phyloP scores from a whole-genome alignment of 352 stramenopile species.

The Phytopythium oedochilum region DNA sequence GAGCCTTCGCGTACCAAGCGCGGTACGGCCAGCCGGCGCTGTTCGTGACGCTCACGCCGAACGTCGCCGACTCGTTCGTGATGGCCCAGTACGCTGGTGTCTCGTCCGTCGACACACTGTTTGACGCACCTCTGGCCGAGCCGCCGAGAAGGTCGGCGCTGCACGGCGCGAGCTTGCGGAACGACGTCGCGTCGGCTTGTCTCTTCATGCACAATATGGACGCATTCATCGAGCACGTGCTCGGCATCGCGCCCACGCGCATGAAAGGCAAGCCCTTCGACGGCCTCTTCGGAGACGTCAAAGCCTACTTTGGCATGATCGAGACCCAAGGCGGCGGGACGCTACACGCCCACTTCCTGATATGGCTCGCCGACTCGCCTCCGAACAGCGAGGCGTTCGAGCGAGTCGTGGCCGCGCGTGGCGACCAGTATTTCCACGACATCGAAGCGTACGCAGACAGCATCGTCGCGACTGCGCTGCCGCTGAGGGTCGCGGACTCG shows the following conservation, averaged over 20 bases:
- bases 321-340: conserved; percentile 5
- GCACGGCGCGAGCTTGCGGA: not conserved
- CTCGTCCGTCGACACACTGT: not conserved
- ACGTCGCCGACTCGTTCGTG: not conserved
- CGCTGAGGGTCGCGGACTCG: not conserved
- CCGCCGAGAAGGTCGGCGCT: not conserved
- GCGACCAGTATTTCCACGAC: not conserved
- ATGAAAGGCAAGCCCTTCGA: conserved; percentile 4
- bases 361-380: not conserved
- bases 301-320: conserved; percentile 3
- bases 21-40: not conserved
- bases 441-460: not conserved
- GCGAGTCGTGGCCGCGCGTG: not conserved
- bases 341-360: not conserved
- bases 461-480: not conserved
- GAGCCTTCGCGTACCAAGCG: not conserved
- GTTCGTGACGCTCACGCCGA: not conserved
- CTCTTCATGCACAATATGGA: not conserved
- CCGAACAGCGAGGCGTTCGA: not conserved
- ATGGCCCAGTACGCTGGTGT: not conserved
- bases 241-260: not conserved
- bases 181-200: not conserved
- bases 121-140: not conserved
- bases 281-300: conserved; percentile 2
- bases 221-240: not conserved